phyloP scores from a whole-genome alignment of 169 alveolate genomes.

The Eimeria praecox region DNA sequence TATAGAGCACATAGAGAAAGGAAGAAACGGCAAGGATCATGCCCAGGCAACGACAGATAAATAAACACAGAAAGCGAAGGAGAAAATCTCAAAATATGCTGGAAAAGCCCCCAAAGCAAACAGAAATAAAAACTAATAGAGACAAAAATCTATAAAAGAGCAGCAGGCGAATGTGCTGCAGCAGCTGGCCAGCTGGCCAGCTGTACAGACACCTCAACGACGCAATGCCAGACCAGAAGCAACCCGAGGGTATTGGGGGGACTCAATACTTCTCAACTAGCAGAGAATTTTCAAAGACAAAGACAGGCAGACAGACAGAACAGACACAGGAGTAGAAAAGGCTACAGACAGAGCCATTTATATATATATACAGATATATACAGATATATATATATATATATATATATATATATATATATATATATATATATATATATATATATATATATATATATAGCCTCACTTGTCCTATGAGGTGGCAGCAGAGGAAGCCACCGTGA shows the following conservation, averaged over 20 bases:
- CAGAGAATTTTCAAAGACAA: no score
- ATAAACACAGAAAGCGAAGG: background rate
- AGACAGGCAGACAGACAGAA: no score
- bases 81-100: no score
- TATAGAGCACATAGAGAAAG: background rate
- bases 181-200: background rate
- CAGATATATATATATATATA: no score
- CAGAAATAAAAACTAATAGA: no score
- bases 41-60: no score
- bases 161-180: background rate
- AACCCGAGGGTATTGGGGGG: background rate
- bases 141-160: background rate
- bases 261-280: no score
- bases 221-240: background rate
- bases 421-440: no score
- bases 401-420: background rate
- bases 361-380: background rate
- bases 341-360: no score
- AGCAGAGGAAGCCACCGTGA: conserved; percentile 80
- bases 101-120: no score
- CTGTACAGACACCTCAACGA: background rate
- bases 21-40: background rate
- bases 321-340: no score
- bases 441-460: background rate
- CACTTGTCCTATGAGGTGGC: conserved; percentile 82